These are phyloP conservation scores for Penicillium paxilli DNA, from an alignment of 495 filamentous ascomycete species.

Conservation along the genomic window DNA sequence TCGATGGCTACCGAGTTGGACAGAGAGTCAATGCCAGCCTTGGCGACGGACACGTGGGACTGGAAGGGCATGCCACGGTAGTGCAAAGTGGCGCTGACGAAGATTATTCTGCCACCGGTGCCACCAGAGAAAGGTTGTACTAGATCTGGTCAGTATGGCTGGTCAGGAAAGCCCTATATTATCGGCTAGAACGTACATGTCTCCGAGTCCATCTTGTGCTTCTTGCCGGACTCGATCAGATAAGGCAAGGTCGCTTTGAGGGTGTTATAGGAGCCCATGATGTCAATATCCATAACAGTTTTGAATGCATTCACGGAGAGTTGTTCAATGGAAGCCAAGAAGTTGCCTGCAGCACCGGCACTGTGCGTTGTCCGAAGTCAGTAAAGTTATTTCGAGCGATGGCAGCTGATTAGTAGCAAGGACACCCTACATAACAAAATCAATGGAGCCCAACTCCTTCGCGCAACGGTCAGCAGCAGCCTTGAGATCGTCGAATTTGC, in stretches of 20 bases:
- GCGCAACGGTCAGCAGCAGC: slow-evolving; percentile 75
- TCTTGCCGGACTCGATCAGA: slow-evolving; percentile 68
- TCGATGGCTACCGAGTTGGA: slow-evolving; percentile 75
- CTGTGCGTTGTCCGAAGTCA: slow-evolving; percentile 38
- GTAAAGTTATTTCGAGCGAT: not conserved
- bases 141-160: slow-evolving; percentile 3
- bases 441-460: slow-evolving; percentile 79
- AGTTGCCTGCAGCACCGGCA: slow-evolving; percentile 94
- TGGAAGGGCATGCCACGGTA: slow-evolving; percentile 83
- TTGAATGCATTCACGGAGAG: slow-evolving; percentile 90
- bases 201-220: slow-evolving; percentile 53
- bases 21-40: slow-evolving; percentile 86
- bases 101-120: slow-evolving; percentile 83
- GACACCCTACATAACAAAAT: slow-evolving; percentile 83
- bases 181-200: slow-evolving; percentile 32
- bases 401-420: slow-evolving; percentile 1
- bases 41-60: slow-evolving; percentile 82
- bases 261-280: slow-evolving; percentile 90
- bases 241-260: slow-evolving; percentile 86
- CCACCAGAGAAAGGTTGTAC: slow-evolving; percentile 42
- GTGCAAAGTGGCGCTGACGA: slow-evolving; percentile 86
- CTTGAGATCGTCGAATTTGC: slow-evolving; percentile 66
- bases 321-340: slow-evolving; percentile 82
- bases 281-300: slow-evolving; percentile 93
- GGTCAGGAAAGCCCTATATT: not conserved